Percentiles rank a stretch among this genome's conserved stretches.
phyloP scores from a whole-genome alignment of 2,329 filamentous ascomycete species.

The Cryphonectria naterciae region DNA sequence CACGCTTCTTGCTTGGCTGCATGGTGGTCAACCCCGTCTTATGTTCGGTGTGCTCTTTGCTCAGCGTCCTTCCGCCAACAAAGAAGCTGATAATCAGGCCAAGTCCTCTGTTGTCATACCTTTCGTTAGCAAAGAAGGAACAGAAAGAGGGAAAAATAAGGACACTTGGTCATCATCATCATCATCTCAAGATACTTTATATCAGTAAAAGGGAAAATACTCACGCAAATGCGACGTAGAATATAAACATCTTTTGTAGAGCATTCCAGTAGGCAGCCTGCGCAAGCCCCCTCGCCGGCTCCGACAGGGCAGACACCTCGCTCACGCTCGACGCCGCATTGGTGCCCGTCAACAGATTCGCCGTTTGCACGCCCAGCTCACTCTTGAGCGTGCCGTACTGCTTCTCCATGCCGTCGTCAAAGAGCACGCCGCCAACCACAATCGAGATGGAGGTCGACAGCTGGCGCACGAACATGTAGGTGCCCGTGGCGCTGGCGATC shows the following conservation, averaged over 20 bases:
- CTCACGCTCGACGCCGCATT: conserved; percentile 65
- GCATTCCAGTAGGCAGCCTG: conserved; percentile 53
- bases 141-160: too few relatives aligned
- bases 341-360: conserved; percentile 58
- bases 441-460: conserved; percentile 61
- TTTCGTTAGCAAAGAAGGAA: neutral
- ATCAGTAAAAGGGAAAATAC: neutral
- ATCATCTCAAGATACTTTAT: neutral
- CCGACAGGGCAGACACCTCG: conserved; percentile 56
- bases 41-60: conserved; percentile 59
- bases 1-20: conserved; percentile 41
- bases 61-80: conserved; percentile 54
- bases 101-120: conserved; percentile 35
- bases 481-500: conserved; percentile 65
- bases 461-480: conserved; percentile 63
- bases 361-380: conserved; percentile 45
- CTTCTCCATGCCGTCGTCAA: conserved; percentile 46
- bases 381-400: conserved; percentile 37
- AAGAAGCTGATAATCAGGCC: conserved; percentile 53
- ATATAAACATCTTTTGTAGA: conserved; percentile 60
- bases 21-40: conserved; percentile 58
- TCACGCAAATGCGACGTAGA: conserved; percentile 54
- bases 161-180: neutral
- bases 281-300: conserved; percentile 47
- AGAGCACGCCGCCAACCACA: conserved; percentile 56